Conservation (phyloP, 192 early-diverging fungal species). For the Haplosporangium gracile region DNA sequence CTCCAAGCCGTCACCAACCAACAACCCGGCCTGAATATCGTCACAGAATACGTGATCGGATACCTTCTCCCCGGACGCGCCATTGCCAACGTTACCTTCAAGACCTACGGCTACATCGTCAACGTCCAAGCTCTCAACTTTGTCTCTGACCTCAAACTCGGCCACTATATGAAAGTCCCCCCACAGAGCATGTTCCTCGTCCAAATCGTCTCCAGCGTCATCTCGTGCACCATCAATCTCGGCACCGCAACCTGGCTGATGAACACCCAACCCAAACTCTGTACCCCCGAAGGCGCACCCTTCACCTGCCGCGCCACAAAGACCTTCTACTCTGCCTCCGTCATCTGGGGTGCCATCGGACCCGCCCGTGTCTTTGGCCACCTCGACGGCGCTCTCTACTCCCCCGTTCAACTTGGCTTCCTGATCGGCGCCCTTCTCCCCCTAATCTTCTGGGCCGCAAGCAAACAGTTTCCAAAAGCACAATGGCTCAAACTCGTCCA, state of each 20-base stretch:
- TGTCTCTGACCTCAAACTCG: slow-evolving; percentile 76
- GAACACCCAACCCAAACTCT: slow-evolving; percentile 57
- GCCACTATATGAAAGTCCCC: slow-evolving; percentile 80
- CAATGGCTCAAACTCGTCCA: slow-evolving; percentile 62
- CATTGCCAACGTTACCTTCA: slow-evolving; percentile 86
- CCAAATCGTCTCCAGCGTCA: slow-evolving; percentile 69
- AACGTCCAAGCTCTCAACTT: slow-evolving; percentile 80
- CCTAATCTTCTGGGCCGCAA: slow-evolving; percentile 63
- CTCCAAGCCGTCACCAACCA: slow-evolving; percentile 82
- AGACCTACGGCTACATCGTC: slow-evolving; percentile 81
- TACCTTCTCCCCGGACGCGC: slow-evolving; percentile 82
- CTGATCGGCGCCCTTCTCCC: slow-evolving; percentile 69
- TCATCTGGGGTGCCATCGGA: slow-evolving; percentile 84
- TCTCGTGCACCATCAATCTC: slow-evolving; percentile 68
- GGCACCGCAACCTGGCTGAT: slow-evolving; percentile 59
- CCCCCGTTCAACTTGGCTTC: slow-evolving; percentile 57
- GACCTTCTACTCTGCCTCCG: slow-evolving; percentile 73
- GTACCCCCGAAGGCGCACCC: slow-evolving; percentile 53
- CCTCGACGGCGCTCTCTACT: slow-evolving; percentile 52
- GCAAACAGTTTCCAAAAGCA: slow-evolving; percentile 61
- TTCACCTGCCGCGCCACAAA: slow-evolving; percentile 62
- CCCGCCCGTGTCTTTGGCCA: slow-evolving; percentile 72
- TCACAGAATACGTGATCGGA: slow-evolving; percentile 88
- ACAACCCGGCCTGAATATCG: slow-evolving; percentile 77
- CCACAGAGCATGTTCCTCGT: slow-evolving; percentile 71